Conservation (phyloP, 371 early-diverging fungal species). For the Syncephalastrum sp. region DNA sequence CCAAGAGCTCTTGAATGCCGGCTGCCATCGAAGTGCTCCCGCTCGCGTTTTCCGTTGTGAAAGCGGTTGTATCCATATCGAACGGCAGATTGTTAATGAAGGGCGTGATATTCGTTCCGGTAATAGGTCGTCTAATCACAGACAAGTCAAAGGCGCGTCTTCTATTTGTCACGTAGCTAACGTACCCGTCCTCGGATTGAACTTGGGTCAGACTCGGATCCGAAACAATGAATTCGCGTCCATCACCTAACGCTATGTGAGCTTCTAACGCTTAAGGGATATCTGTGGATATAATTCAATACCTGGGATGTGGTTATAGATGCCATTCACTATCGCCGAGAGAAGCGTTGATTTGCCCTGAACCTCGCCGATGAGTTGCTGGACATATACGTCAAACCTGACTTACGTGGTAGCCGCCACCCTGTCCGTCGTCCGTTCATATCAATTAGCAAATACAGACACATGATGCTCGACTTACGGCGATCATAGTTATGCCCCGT, state of each 20-base stretch:
- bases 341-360: conserved; percentile 54
- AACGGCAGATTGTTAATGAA: conserved; percentile 52
- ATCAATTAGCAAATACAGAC: neutral
- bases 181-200: conserved; percentile 49
- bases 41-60: conserved; percentile 46
- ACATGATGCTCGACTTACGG: conserved; percentile 8
- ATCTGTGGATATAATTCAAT: too few relatives aligned
- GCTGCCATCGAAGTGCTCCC: conserved; percentile 64
- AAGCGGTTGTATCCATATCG: conserved; percentile 30
- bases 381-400: neutral
- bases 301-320: conserved; percentile 51
- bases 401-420: conserved; percentile 52
- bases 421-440: conserved; percentile 13
- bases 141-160: neutral
- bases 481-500: conserved; percentile 46
- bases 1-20: conserved; percentile 50
- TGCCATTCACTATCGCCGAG: conserved; percentile 45
- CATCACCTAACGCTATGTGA: conserved; percentile 31
- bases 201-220: conserved; percentile 30
- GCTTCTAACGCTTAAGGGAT: neutral
- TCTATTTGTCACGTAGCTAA: too few relatives aligned
- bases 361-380: neutral
- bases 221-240: conserved; percentile 48
- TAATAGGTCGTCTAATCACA: conserved; percentile 20
- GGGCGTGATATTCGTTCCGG: conserved; percentile 42